Evolutionary conservation across 2,329 filamentous ascomycete genomes (phyloP).

Genomic region (Neofusicoccum cordaticola): DNA sequence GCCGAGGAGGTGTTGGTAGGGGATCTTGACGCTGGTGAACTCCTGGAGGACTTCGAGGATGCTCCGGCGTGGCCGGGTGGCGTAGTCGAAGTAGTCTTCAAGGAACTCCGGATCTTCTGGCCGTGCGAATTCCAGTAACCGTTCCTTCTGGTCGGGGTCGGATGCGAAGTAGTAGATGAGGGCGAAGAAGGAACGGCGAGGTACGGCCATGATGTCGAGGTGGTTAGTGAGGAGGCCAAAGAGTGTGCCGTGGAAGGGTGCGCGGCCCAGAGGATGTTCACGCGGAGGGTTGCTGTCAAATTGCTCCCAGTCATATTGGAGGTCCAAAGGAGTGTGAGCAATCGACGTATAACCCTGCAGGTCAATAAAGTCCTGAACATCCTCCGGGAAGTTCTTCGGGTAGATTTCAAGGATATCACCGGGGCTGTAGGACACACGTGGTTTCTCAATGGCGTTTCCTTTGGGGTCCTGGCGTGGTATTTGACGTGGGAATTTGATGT

Average conservation of each 20-base stretch:
- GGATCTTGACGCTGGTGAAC: conserved; percentile 79
- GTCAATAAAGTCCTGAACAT: conserved; percentile 74
- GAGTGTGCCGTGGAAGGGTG: conserved; percentile 35
- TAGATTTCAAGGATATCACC: conserved; percentile 80
- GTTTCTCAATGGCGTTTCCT: neutral
- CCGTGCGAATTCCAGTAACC: conserved; percentile 73
- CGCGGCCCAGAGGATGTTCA: conserved; percentile 34
- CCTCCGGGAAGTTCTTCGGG: conserved; percentile 79
- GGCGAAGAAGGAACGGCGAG: conserved; percentile 81
- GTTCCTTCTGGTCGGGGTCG: conserved; percentile 71
- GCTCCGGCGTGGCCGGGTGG: conserved; percentile 81
- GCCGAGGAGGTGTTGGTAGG: conserved; percentile 67
- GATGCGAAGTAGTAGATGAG: conserved; percentile 72
- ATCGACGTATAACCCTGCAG: conserved; percentile 75
- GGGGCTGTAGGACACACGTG: conserved; percentile 55
- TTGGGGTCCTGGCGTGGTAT: conserved; percentile 3
- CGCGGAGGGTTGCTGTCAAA: conserved; percentile 34
- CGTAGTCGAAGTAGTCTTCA: conserved; percentile 95
- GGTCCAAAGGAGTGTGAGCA: conserved; percentile 66
- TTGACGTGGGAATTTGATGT: conserved; percentile 48
- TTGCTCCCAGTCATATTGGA: conserved; percentile 40
- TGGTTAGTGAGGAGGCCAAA: conserved; percentile 71
- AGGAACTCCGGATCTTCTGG: conserved; percentile 69
- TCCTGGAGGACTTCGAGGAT: conserved; percentile 92
- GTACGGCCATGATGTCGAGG: conserved; percentile 86